Evolutionary conservation across 139 green algal species (phyloP).

Genomic region (Bryopsis sp.): DNA sequence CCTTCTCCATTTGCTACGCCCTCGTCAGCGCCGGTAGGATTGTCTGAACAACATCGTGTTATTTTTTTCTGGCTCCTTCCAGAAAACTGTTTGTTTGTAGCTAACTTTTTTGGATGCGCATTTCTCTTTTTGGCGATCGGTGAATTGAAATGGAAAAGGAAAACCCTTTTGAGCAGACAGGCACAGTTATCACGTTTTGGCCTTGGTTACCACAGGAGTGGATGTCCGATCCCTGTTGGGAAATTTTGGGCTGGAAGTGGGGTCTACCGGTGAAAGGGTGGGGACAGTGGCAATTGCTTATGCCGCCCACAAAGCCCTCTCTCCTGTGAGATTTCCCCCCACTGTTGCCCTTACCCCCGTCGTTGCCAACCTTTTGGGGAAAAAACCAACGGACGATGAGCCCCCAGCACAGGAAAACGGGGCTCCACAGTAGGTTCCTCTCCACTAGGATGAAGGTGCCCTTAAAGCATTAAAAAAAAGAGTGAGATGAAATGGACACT

Average conservation of each 20-base stretch:
- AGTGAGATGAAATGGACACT: too few species aligned
- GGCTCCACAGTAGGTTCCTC: too few species aligned
- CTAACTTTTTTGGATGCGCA: too few species aligned
- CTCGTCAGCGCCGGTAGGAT: slow-evolving; percentile 61
- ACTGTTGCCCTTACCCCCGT: slow-evolving; percentile 96
- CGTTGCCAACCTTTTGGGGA: slow-evolving; percentile 76
- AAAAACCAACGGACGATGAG: too few species aligned
- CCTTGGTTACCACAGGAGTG: slow-evolving; percentile 48
- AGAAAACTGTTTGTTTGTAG: too few species aligned
- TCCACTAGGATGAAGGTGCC: too few species aligned
- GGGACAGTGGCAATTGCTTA: slow-evolving; percentile 95
- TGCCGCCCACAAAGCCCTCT: slow-evolving; percentile 97
- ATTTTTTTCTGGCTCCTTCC: slow-evolving; percentile 5
- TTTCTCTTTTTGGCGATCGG: too few species aligned
- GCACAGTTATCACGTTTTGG: neutral
- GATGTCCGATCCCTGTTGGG: slow-evolving; percentile 70
- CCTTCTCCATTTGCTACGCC: slow-evolving; percentile 83
- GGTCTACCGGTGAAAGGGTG: slow-evolving; percentile 64
- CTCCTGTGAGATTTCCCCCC: slow-evolving; percentile 93
- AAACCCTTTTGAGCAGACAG: too few species aligned
- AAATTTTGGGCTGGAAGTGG: slow-evolving; percentile 69
- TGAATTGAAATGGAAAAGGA: too few species aligned
- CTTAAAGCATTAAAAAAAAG: too few species aligned
- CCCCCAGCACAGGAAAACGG: too few species aligned
- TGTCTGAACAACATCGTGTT: neutral